Conservation (phyloP, 2,329 filamentous ascomycete species). For the Beauveria varroae region DNA sequence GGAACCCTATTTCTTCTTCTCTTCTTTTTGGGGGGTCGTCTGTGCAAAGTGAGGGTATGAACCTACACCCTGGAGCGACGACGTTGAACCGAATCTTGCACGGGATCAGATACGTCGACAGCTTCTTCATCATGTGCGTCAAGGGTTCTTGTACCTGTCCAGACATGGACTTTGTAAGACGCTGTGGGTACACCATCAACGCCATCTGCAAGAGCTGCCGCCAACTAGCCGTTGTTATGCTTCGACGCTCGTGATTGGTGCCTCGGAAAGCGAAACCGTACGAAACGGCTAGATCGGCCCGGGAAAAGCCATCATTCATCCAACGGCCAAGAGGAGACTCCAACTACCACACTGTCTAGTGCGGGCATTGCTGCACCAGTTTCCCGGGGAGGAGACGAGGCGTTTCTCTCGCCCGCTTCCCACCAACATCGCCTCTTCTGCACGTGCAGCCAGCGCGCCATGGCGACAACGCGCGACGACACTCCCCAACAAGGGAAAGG, state of each 20-base stretch:
- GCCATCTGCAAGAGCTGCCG: not conserved
- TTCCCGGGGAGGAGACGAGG: not conserved
- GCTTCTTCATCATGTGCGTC: not conserved
- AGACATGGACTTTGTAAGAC: not conserved
- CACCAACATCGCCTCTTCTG: not conserved
- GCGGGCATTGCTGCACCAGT: not conserved
- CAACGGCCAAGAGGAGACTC: too few relatives aligned
- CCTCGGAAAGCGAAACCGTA: constrained; percentile 1
- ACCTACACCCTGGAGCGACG: not conserved
- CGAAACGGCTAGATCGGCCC: not conserved
- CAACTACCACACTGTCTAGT: too few relatives aligned
- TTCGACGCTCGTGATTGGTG: constrained; percentile 1
- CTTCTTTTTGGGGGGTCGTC: not conserved
- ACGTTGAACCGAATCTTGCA: not conserved
- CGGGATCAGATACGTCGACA: not conserved
- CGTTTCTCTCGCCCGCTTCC: not conserved
- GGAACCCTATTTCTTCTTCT: not conserved
- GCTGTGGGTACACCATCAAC: not conserved
- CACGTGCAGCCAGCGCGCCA: not conserved
- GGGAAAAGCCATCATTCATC: not conserved
- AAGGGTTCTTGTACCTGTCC: not conserved
- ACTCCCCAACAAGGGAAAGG: not conserved
- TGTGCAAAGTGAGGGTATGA: not conserved
- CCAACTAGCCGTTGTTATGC: not conserved
- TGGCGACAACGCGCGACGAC: not conserved